Evolutionary conservation across 495 filamentous ascomycete species (phyloP).

Genomic region (Penicillium diatomitis): DNA sequence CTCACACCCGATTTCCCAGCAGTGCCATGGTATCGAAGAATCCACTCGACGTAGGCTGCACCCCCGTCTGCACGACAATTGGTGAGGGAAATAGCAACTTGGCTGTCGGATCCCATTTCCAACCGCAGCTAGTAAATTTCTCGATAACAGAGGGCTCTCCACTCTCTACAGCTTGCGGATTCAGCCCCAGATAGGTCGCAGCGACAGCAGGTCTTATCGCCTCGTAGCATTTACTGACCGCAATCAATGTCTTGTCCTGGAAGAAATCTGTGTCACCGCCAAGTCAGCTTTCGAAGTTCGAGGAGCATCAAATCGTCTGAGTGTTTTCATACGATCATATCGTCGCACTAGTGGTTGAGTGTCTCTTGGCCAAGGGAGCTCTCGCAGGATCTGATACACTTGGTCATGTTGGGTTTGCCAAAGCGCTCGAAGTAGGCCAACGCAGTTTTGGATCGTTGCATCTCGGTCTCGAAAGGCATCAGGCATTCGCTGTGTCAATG

Average conservation of each 20-base stretch:
- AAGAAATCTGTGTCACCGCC: constrained; percentile 24
- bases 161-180: constrained; percentile 20
- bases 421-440: constrained; percentile 37
- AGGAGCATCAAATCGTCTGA: neutral
- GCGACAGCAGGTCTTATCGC: constrained; percentile 37
- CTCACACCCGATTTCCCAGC: constrained; percentile 20
- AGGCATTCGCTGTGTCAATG: constrained; percentile 41
- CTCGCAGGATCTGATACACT: constrained; percentile 34
- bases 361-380: constrained; percentile 34
- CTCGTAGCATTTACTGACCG: constrained; percentile 40
- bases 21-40: constrained; percentile 28
- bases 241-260: constrained; percentile 37
- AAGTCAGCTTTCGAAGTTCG: neutral
- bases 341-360: constrained; percentile 31
- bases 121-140: constrained; percentile 35
- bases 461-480: constrained; percentile 27
- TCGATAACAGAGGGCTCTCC: constrained; percentile 24
- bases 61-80: constrained; percentile 19
- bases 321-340: constrained; percentile 29
- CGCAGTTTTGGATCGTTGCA: constrained; percentile 34
- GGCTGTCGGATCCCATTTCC: constrained; percentile 35
- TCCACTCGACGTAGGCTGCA: constrained; percentile 15
- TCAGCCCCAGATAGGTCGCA: constrained; percentile 39
- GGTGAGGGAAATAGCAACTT: constrained; percentile 32
- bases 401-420: constrained; percentile 39